phyloP scores from a whole-genome alignment of 768 basidiomycete species.

The Lenzites betulinus region DNA sequence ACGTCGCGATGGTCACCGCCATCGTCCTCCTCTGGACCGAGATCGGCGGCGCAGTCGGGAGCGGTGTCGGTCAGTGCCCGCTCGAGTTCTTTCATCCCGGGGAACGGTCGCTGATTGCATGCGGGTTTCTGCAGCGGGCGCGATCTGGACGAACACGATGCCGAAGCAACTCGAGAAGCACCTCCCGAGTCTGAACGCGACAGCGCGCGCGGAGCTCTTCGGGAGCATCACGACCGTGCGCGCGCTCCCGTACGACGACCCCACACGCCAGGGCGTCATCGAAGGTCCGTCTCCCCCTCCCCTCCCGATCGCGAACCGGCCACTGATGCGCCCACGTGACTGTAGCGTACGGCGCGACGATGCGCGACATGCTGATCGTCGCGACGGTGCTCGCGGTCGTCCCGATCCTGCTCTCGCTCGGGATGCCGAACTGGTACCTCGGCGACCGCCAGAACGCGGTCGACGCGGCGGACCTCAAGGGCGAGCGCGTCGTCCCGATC shows the following conservation, averaged over 20 bases:
- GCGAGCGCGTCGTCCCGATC: constrained; percentile 12
- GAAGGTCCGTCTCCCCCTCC: constrained; percentile 33
- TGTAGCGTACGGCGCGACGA: constrained; percentile 33
- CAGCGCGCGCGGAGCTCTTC: constrained; percentile 48
- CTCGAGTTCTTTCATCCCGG: too few species aligned
- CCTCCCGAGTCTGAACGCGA: constrained; percentile 50
- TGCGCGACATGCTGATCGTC: constrained; percentile 32
- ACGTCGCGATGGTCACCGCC: constrained; percentile 44
- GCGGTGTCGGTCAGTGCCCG: constrained; percentile 36
- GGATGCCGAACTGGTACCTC: constrained; percentile 68
- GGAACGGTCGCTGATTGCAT: constrained; percentile 33
- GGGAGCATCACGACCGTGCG: constrained; percentile 58
- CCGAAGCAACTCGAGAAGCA: constrained; percentile 57
- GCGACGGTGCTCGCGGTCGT: constrained; percentile 50
- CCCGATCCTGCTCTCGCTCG: constrained; percentile 56
- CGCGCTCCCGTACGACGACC: constrained; percentile 50
- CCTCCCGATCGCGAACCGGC: too few species aligned
- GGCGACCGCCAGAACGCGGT: constrained; percentile 72
- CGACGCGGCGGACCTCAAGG: constrained; percentile 37
- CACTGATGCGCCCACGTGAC: constrained; percentile 6
- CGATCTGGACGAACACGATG: constrained; percentile 68
- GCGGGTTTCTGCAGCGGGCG: constrained; percentile 44
- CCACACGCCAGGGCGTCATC: constrained; percentile 49
- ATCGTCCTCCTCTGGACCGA: constrained; percentile 52
- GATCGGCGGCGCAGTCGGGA: constrained; percentile 47